Percentiles rank a stretch among this genome's conserved stretches.
These are phyloP conservation scores for Sporopachydermia lactativora DNA, from an alignment of 805 yeast species.

Conservation along the genomic window DNA sequence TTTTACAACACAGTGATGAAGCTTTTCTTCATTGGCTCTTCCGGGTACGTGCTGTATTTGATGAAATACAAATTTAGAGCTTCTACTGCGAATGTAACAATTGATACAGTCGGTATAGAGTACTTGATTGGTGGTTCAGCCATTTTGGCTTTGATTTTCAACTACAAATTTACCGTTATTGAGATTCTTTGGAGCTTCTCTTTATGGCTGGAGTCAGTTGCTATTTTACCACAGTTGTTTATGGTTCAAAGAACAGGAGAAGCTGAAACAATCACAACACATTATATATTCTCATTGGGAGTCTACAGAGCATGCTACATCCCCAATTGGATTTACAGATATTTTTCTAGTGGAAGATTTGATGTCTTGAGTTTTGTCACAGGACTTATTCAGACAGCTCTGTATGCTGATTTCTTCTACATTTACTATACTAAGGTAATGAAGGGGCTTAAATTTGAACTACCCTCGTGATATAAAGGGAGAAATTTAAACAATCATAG, in stretches of 20 bases:
- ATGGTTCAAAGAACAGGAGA: constrained; percentile 82
- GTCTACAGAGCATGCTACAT: constrained; percentile 78
- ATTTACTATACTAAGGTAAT: constrained; percentile 70
- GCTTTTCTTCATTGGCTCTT: constrained; percentile 48
- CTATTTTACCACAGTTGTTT: constrained; percentile 85
- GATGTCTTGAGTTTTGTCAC: constrained; percentile 64
- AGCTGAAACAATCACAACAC: constrained; percentile 76
- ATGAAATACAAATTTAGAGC: constrained; percentile 49
- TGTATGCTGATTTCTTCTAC: constrained; percentile 93
- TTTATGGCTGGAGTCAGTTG: constrained; percentile 84
- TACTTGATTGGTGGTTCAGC: constrained; percentile 55
- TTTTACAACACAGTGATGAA: constrained; percentile 13
- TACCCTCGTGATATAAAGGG: constrained; percentile 34
- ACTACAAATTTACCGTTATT: constrained; percentile 42
- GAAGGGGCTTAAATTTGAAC: constrained; percentile 61
- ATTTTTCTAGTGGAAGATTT: constrained; percentile 34
- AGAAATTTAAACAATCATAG: neutral
- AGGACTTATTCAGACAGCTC: constrained; percentile 72
- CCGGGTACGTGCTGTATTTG: constrained; percentile 60
- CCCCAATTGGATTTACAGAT: constrained; percentile 92
- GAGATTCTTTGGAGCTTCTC: constrained; percentile 82
- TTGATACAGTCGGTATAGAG: constrained; percentile 61
- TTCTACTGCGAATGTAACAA: constrained; percentile 38
- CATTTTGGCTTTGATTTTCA: constrained; percentile 44
- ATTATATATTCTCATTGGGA: constrained; percentile 90